A percentile compares a stretch with the other conserved stretches of the same genome.
phyloP scores from a whole-genome alignment of 345 rosid genomes.

The Microcos paniculata region DNA sequence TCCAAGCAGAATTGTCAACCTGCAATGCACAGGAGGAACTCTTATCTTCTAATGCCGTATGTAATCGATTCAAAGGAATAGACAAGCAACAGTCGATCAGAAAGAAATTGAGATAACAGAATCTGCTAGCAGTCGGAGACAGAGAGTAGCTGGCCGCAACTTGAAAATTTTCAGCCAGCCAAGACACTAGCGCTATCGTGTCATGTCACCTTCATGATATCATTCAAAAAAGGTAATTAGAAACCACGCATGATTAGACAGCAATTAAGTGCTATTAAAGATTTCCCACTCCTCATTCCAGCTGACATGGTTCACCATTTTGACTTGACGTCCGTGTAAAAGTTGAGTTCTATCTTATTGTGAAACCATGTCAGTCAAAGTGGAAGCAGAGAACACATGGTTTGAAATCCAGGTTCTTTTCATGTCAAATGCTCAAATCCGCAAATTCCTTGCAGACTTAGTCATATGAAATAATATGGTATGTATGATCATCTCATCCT shows the following conservation, averaged over 20 bases:
- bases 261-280: neutral
- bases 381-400: neutral
- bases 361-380: neutral
- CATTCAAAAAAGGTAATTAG: constrained; percentile 10
- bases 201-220: constrained; percentile 22
- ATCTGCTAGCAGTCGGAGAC: constrained; percentile 5
- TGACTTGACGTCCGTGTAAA: neutral
- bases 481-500: neutral
- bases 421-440: neutral
- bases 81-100: neutral
- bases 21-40: constrained; percentile 25
- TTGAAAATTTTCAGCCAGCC: constrained; percentile 11
- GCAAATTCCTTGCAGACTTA: neutral
- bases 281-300: neutral
- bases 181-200: neutral
- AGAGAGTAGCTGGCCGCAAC: constrained; percentile 5
- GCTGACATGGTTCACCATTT: neutral
- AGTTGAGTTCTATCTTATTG: neutral
- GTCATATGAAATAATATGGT: neutral
- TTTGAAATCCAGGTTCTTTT: neutral
- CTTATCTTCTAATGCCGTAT: neutral
- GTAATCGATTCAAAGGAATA: neutral
- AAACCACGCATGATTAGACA: neutral
- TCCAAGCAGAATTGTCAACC: constrained; percentile 25
- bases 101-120: neutral